Percentiles rank a stretch among this genome's conserved stretches.
Conservation (phyloP, 164 flowering plant species). For the Chloranthus sessilifolius region DNA sequence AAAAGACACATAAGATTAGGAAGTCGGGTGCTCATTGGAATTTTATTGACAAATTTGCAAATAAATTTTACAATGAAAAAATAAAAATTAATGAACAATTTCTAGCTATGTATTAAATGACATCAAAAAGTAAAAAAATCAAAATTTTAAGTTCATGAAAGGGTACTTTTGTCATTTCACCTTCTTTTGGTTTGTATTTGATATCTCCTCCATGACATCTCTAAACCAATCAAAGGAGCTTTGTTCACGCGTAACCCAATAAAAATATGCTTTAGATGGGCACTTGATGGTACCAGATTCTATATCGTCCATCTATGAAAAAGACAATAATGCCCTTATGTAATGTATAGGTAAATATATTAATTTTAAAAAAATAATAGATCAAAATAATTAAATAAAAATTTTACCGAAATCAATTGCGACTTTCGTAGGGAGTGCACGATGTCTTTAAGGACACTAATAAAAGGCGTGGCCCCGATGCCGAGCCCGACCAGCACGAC, state of each 20-base stretch:
- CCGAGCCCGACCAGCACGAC: conserved; percentile 44
- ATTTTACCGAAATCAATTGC: not conserved
- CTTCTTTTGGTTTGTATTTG: conserved; percentile 23
- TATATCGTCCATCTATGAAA: conserved; percentile 15
- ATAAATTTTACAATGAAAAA: not conserved
- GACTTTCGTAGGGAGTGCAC: conserved; percentile 15
- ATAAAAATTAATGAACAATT: not conserved
- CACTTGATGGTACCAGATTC: conserved; percentile 19
- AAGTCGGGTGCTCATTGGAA: no score
- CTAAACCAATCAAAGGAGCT: conserved; percentile 56
- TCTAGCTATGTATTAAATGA: not conserved
- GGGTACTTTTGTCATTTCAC: conserved; percentile 14
- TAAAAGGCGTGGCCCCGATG: conserved; percentile 54
- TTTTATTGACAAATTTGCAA: not conserved
- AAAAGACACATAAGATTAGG: no score
- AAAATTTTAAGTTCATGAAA: not conserved
- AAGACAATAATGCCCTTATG: no score
- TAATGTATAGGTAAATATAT: not conserved
- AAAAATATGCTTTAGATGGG: conserved; percentile 40
- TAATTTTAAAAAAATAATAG: not conserved
- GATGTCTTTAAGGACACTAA: conserved; percentile 42
- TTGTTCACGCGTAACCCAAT: conserved; percentile 56
- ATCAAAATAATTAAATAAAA: not conserved
- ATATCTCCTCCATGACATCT: conserved; percentile 37
- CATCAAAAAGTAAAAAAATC: not conserved